Percentiles rank a stretch among this genome's conserved stretches.
These are phyloP conservation scores for Lactarius akahatsu DNA, from an alignment of 768 basidiomycete species.

Conservation along the genomic window DNA sequence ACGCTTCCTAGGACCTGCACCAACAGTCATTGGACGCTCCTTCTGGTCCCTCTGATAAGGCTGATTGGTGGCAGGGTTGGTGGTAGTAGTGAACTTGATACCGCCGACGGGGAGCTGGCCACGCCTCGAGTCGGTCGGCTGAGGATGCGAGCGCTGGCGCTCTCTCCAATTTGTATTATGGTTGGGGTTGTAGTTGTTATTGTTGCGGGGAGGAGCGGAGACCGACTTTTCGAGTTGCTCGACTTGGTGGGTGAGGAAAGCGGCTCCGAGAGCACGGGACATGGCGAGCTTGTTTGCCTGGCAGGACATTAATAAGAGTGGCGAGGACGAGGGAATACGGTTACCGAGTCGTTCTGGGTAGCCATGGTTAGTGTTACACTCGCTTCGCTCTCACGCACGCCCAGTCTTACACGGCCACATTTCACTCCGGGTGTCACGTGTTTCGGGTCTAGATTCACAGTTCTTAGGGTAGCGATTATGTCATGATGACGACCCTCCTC, in stretches of 20 bases:
- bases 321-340: not conserved
- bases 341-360: not conserved
- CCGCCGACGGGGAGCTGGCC: slow-evolving; percentile 21
- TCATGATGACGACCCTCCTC: not conserved
- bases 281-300: slow-evolving; percentile 63
- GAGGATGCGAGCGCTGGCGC: slow-evolving; percentile 22
- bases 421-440: not conserved
- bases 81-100: slow-evolving; percentile 19
- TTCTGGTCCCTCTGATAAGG: slow-evolving; percentile 11
- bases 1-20: slow-evolving; percentile 7
- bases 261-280: slow-evolving; percentile 84
- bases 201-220: slow-evolving; percentile 35
- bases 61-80: not conserved
- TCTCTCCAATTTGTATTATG: slow-evolving; percentile 22
- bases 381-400: not conserved
- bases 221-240: slow-evolving; percentile 84
- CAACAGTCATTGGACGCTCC: not conserved
- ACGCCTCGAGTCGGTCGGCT: slow-evolving; percentile 32
- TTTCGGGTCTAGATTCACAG: not conserved
- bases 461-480: not conserved
- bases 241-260: slow-evolving; percentile 84
- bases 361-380: not conserved
- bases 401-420: not conserved
- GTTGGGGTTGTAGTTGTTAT: slow-evolving; percentile 33
- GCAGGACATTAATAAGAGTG: not conserved